A percentile compares a stretch with the other conserved stretches of the same genome.
Conservation (phyloP, 2,329 filamentous ascomycete species). For the Aspergillus felis region DNA sequence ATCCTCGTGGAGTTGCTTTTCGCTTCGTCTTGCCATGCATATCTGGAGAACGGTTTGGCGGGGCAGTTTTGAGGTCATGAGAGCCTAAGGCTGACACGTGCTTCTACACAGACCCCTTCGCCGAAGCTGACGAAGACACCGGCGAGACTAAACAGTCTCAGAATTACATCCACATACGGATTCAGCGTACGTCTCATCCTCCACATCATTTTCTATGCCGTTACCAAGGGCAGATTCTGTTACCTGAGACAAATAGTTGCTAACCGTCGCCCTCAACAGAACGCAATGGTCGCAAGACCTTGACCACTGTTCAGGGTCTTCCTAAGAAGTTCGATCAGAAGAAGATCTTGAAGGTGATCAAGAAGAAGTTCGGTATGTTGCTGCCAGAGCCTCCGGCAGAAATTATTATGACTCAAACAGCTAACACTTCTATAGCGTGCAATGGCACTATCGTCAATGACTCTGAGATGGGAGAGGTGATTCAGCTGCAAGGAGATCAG, state of each 20-base stretch:
- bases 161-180: slow-evolving; percentile 99
- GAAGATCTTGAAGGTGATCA: slow-evolving; percentile 99
- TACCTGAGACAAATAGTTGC: slow-evolving; percentile 8
- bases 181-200: slow-evolving; percentile 73
- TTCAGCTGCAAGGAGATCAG: slow-evolving; percentile 98
- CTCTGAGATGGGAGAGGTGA: slow-evolving; percentile 97
- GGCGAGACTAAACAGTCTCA: slow-evolving; percentile 92
- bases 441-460: slow-evolving; percentile 99
- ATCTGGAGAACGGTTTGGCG: slow-evolving; percentile 23
- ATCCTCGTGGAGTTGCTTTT: neutral
- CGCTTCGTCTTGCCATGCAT: neutral
- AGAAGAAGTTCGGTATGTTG: slow-evolving; percentile 90
- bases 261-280: slow-evolving; percentile 54
- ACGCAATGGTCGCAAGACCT: slow-evolving; percentile 99
- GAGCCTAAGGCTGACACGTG: slow-evolving; percentile 30
- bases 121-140: slow-evolving; percentile 99
- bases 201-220: neutral
- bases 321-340: slow-evolving; percentile 99
- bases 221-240: slow-evolving; percentile 4
- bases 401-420: neutral
- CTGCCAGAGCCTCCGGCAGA: neutral
- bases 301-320: slow-evolving; percentile 98
- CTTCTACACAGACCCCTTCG: slow-evolving; percentile 83
- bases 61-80: slow-evolving; percentile 33
- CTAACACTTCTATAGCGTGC: slow-evolving; percentile 63